Conservation (phyloP, 306 rosid species). For the Cicer arietinum region DNA sequence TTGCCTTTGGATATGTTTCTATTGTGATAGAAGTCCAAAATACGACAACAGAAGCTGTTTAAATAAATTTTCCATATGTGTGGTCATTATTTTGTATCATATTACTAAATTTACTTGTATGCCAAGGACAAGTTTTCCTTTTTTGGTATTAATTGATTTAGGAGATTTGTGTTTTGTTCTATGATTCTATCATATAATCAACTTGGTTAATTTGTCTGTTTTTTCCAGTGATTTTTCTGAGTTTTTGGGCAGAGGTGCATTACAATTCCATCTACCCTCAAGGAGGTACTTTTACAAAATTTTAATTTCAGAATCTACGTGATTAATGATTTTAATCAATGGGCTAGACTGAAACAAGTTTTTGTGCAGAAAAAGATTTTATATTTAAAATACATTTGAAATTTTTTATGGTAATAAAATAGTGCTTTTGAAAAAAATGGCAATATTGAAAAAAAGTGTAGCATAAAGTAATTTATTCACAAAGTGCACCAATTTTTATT, state of each 20-base stretch:
- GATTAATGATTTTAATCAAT: neutral
- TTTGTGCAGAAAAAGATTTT: too few relatives aligned
- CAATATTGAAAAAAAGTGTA: neutral
- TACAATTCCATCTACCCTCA: conserved; percentile 88
- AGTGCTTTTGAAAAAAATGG: too few relatives aligned
- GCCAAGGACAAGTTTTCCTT: conserved; percentile 5
- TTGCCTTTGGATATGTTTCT: conserved; percentile 9
- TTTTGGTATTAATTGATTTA: conserved; percentile 13
- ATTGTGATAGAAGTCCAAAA: neutral
- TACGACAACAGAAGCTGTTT: neutral
- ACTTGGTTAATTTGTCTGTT: neutral
- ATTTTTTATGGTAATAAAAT: neutral
- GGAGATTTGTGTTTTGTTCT: conserved; percentile 15
- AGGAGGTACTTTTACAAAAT: conserved; percentile 64
- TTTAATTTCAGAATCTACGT: conserved; percentile 25
- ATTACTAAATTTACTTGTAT: neutral
- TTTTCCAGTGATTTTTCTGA: conserved; percentile 77
- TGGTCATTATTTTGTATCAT: conserved; percentile 4
- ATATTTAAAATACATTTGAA: too few relatives aligned
- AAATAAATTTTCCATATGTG: neutral
- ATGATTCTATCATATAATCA: neutral
- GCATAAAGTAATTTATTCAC: neutral
- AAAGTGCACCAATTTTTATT: neutral
- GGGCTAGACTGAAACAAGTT: neutral
- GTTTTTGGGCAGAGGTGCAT: conserved; percentile 99